Conservation (phyloP, 2,329 filamentous ascomycete genomes). For the Claviceps fusiformis region DNA sequence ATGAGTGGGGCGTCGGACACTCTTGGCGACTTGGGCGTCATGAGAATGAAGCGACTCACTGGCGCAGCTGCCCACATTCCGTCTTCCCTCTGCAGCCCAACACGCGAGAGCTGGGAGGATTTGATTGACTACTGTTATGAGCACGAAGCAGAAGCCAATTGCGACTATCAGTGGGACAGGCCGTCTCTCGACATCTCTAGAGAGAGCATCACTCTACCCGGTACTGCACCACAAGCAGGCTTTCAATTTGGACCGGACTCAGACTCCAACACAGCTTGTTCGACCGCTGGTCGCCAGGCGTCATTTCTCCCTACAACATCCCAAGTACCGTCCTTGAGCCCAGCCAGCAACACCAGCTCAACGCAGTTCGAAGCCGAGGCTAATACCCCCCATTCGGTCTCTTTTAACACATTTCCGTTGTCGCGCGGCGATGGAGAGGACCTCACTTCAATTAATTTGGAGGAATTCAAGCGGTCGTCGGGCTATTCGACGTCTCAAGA, state of each 20-base stretch:
- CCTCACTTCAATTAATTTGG: constrained; percentile 11
- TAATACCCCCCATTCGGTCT: constrained; percentile 25
- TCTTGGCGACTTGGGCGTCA: constrained; percentile 30
- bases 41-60: constrained; percentile 11
- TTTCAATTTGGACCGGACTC: constrained; percentile 13
- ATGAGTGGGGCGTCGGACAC: constrained; percentile 40
- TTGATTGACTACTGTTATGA: constrained; percentile 61
- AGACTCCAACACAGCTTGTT: constrained; percentile 6
- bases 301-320: constrained; percentile 15
- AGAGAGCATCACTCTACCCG: constrained; percentile 10
- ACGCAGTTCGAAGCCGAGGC: constrained; percentile 30
- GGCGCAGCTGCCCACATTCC: constrained; percentile 12
- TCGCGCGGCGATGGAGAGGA: constrained; percentile 26
- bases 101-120: constrained; percentile 47
- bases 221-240: constrained; percentile 12
- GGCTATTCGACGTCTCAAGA: constrained; percentile 43
- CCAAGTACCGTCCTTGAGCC: constrained; percentile 36
- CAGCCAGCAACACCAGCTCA: constrained; percentile 26
- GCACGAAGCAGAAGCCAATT: constrained; percentile 52
- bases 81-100: constrained; percentile 9
- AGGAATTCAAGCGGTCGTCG: constrained; percentile 29
- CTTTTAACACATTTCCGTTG: constrained; percentile 38
- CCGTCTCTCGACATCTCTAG: constrained; percentile 33
- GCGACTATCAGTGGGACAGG: constrained; percentile 52
- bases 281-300: constrained; percentile 9